These are phyloP conservation scores for Mycena sanguinolenta DNA, from an alignment of 768 basidiomycete genomes.

Conservation along the genomic window DNA sequence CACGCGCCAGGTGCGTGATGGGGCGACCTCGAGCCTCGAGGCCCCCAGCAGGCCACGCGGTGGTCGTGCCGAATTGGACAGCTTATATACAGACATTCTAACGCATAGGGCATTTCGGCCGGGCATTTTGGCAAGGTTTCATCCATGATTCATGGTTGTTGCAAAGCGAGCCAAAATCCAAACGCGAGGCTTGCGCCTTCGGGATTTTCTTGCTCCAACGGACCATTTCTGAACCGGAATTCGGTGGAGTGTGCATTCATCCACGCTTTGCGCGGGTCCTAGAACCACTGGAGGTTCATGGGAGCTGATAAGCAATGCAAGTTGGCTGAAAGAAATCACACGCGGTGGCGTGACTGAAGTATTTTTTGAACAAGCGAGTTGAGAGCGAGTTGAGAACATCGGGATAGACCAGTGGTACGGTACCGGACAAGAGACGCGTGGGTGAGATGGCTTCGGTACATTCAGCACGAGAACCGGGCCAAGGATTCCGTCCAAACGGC, in stretches of 20 bases:
- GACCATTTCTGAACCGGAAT: too few relatives aligned
- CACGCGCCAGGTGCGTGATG: conserved; percentile 34
- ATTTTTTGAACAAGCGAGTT: neutral
- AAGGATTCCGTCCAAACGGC: neutral
- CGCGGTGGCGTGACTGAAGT: conserved; percentile 7
- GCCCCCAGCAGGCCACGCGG: conserved; percentile 35
- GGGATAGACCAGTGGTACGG: conserved; percentile 12
- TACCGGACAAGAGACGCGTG: conserved; percentile 12
- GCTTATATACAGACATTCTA: conserved; percentile 8
- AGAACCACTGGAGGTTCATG: too few relatives aligned
- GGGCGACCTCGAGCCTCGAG: conserved; percentile 5
- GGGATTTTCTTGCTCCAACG: too few relatives aligned
- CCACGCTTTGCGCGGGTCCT: neutral
- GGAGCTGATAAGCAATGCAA: neutral
- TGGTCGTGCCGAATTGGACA: conserved; percentile 16
- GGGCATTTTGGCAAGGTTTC: neutral
- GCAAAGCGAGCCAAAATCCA: neutral
- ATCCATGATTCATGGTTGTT: neutral
- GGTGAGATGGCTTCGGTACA: neutral
- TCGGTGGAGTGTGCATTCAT: neutral
- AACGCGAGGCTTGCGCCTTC: neutral
- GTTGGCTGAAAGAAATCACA: neutral
- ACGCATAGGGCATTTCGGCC: too few relatives aligned
- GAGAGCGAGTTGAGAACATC: neutral
- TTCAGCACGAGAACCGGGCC: neutral